Base-by-base conservation (phyloP, 163 green algal genomes). In the Picocystis sp. region DNA sequence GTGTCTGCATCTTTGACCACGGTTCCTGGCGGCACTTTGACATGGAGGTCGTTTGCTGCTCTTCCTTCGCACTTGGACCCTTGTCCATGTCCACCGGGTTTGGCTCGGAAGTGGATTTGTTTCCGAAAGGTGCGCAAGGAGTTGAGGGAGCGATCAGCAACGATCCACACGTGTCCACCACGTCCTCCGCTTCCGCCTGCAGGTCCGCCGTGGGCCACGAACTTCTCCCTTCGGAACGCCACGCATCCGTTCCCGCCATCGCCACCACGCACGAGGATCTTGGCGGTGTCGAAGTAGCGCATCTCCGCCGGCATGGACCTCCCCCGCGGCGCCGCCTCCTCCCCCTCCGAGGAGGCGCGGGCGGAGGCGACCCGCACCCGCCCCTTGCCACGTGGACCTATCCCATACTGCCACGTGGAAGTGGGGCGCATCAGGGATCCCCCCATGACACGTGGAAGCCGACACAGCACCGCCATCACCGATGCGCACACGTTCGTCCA, bases 141-240 rank as follows among this genome's bases (percentile, higher is more conserved):
- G 60, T 92, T 94, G 41, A 92, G 65, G 6, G 51, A 49, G 19
- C 53, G 45, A 52, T 94, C 83, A 8, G 73, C 88, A 15, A 84
- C 65, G 3, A 84, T 71, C 76, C 77, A 93, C 0, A 97, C 76
- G 56, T 79, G 67, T 34, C 88, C 88, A 33, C 88, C 88, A 21
- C 68, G 60, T 10, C 87, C 87, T 11, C 87, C 87, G 65, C 81
- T 89, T 17, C 84, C 88, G 1, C 87, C 88, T 22, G 74, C 68
- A 2, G 87, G 87, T 0, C 83, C 87, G 23, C 85, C 86, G 60
- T 86, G 53, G 15, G 89, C 73, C 1, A 94, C 84, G 48, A 80
- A 93, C 66, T 93, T 93, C 68, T 96, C 87, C 2, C 88, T 61
- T 3, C 83, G 67, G 64, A 97, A 97, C 1, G 88, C 82, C 0